Percentiles rank a stretch among this genome's conserved stretches.
Conservation (phyloP, 2,329 filamentous ascomycete species). For the Diaporthe longicolla region DNA sequence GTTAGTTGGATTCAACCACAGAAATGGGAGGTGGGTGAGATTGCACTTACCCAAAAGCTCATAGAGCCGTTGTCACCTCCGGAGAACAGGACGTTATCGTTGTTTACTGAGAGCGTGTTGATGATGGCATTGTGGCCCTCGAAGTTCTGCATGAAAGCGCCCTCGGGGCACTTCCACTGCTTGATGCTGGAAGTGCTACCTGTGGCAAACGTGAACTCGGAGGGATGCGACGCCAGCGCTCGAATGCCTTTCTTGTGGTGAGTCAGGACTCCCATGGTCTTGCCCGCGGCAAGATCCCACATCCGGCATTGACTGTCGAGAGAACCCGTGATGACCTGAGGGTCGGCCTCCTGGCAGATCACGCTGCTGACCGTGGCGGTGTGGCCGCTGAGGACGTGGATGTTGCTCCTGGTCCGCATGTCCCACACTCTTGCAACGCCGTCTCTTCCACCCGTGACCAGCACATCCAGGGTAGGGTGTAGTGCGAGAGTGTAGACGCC, state of each 20-base stretch:
- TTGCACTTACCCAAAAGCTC: slow-evolving; percentile 79
- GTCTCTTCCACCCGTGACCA: slow-evolving; percentile 95
- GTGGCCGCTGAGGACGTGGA: slow-evolving; percentile 93
- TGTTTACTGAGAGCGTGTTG: slow-evolving; percentile 93
- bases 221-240: slow-evolving; percentile 85
- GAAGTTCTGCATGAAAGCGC: slow-evolving; percentile 99
- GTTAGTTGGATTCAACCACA: not conserved
- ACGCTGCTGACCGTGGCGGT: slow-evolving; percentile 91
- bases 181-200: slow-evolving; percentile 96
- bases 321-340: slow-evolving; percentile 94
- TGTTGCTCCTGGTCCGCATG: slow-evolving; percentile 95
- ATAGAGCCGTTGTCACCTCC: slow-evolving; percentile 97
- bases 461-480: slow-evolving; percentile 94
- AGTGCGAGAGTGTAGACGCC: slow-evolving; percentile 94
- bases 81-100: slow-evolving; percentile 94
- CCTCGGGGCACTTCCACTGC: slow-evolving; percentile 99
- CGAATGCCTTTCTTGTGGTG: slow-evolving; percentile 99
- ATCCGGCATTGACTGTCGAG: slow-evolving; percentile 91
- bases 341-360: slow-evolving; percentile 95
- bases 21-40: not conserved
- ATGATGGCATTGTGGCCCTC: slow-evolving; percentile 97
- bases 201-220: slow-evolving; percentile 95
- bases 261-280: slow-evolving; percentile 94
- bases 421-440: slow-evolving; percentile 98
- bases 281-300: slow-evolving; percentile 96